Base-by-base conservation (phyloP, 2,329 filamentous ascomycete genomes). In the Pseudocercospora vitis region DNA sequence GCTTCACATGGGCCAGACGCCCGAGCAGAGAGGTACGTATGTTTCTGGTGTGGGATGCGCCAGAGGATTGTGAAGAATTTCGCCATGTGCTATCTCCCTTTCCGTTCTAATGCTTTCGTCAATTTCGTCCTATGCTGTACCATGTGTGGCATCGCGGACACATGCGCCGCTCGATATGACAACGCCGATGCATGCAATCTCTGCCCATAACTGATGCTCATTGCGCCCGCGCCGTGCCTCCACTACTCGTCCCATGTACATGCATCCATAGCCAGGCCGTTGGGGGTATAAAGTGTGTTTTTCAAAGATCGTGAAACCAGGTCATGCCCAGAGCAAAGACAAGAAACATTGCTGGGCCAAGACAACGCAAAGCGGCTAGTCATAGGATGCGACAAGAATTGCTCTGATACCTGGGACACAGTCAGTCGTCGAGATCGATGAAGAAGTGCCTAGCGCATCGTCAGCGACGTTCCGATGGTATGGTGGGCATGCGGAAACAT, bases 331-430 rank as follows among this genome's bases (percentile, higher is more conserved):
- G 23, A 40, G 47, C 29, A 28, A 39, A 40, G 26, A 28, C 35
- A 26, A 46, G 18, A 45, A 9, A 69, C 12, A 62, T 40, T 21
- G 65, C 50, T 7, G 68, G 66, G 29, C 61, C 62, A 31, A 68
- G 42, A 52, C 65, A 66, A 47, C 66, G 61, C 39, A 65, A 37
- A 23, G 64, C 60, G 48, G 65, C 59, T 59, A 71, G 70, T 72
- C 71, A 73, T 68, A 74, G 68, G 59, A 74, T 70, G 54, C 66
- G 69, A 58, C 71, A 74, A 8, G 69, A 67, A 57, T 69, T 71
- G 60, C 61, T 68, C 59, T 70, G 68, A 56, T 71, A 71, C 71
- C 71, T 73, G 29, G 63, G 57, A 28, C 21, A 35, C 14, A 44
- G 35, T 31, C 35, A 52, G 48, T 33, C 48, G 19, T 19, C n/a